Evolutionary conservation across 192 early-diverging fungal species (phyloP), one percentile per base, ranked within the genome.

Genomic region (Rhizophagus prolifer): DNA sequence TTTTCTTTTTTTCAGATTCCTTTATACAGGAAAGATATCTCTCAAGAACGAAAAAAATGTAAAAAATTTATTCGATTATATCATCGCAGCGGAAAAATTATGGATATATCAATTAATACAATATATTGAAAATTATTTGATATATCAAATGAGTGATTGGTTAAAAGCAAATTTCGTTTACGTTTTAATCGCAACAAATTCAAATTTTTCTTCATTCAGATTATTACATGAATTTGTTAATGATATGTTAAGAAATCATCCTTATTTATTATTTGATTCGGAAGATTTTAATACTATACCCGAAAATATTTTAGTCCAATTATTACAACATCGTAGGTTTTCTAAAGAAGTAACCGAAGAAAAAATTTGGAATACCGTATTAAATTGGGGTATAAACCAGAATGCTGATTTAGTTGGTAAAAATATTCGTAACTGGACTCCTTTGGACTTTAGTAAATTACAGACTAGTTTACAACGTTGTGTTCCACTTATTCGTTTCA

Each of bases 341-440:
- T 64, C 26, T 34, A 6, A 31, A 34, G 14, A 31, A 2, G 8
- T 65, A 19, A 10, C 41, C 9, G 44, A 70, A 70, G n/a, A 21
- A n/a, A 23, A 47, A 10, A 25, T 70, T 47, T 70, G 69, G 69
- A 31, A 23, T 54, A 28, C 19, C 7, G 10, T 70, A 23, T 28
- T 70, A 47, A 25, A 70, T 47, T 70, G 69, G 69, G 69, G 69
- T 34, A 70, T 70, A 28, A 46, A 47, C 16, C 69, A 70, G 25
- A 70, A 65, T 65, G 1, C 2, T 44, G 10, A 44, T 44, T 2
- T 44, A 44, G 0, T 2, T 44, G 10, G 12, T 13, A 44, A 44
- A 44, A 10, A 44, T 44, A 0, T 44, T 44, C 10, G 10, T 44
- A 4, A 44, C 12, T 44, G 41, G 41, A 44, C 41, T 44, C 10